These are phyloP conservation scores for Emmonsiellopsis sp. DNA, from an alignment of 2,329 filamentous ascomycete species.

Conservation along the genomic window DNA sequence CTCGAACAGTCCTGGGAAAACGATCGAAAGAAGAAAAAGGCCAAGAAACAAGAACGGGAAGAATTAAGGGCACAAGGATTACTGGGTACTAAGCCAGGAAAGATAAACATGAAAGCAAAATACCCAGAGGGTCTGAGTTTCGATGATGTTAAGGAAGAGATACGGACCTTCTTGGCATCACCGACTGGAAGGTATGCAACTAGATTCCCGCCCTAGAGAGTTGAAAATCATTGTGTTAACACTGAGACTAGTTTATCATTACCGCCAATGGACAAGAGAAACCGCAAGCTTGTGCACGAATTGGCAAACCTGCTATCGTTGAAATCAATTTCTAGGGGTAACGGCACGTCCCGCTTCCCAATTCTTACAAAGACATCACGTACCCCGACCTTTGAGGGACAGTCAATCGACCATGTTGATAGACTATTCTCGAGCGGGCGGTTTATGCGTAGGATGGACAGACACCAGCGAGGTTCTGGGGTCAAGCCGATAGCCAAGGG, in stretches of 20 bases:
- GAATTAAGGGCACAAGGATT: conserved; percentile 57
- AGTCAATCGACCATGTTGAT: conserved; percentile 41
- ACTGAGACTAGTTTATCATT: conserved; percentile 52
- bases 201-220: no score
- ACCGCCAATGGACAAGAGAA: conserved; percentile 73
- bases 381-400: conserved; percentile 54
- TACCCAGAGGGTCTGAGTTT: conserved; percentile 65
- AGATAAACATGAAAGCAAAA: conserved; percentile 57
- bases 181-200: conserved; percentile 49
- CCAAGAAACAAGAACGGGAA: conserved; percentile 62
- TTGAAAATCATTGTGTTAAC: neutral
- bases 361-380: conserved; percentile 64
- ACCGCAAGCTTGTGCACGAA: conserved; percentile 71
- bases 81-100: conserved; percentile 47
- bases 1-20: conserved; percentile 55
- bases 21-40: conserved; percentile 62
- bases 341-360: conserved; percentile 63
- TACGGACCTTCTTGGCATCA: conserved; percentile 61
- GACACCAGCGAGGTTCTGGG: conserved; percentile 10
- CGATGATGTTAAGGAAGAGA: conserved; percentile 61
- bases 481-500: conserved; percentile 24
- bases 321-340: conserved; percentile 75
- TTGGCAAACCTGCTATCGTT: conserved; percentile 66
- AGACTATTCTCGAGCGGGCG: conserved; percentile 26
- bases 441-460: conserved; percentile 19